Percentiles rank a stretch among this genome's conserved stretches.
Conservation (phyloP, 139 green algal species). For the Closterium sp. region DNA sequence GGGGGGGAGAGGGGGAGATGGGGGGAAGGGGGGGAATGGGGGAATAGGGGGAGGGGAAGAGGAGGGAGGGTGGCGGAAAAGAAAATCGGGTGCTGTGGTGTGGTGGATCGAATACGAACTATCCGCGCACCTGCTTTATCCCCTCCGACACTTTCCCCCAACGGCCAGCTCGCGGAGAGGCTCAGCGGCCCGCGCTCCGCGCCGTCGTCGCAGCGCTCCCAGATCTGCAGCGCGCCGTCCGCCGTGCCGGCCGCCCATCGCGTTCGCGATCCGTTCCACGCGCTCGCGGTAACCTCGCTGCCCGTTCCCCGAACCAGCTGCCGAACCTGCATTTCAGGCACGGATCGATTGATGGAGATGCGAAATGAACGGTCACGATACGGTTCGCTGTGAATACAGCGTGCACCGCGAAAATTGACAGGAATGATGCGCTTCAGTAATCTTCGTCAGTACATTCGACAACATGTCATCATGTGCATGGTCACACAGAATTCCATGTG, state of each 20-base stretch:
- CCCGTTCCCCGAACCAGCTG: background rate
- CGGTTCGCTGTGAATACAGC: background rate
- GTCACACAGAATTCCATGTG: no score
- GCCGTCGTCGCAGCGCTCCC: background rate
- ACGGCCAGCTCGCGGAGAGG: no score
- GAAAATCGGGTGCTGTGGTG: no score
- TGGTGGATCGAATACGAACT: no score
- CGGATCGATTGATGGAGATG: background rate
- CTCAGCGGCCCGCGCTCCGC: no score
- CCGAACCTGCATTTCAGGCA: background rate
- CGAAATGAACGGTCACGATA: background rate
- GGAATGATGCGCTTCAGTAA: background rate
- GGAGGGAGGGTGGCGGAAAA: no score
- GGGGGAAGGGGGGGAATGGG: no score
- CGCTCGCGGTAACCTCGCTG: background rate
- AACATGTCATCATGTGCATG: background rate
- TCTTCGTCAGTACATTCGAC: background rate
- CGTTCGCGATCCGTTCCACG: background rate
- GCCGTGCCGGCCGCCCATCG: background rate
- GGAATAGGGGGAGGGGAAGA: background rate
- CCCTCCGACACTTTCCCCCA: no score
- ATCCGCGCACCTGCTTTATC: background rate
- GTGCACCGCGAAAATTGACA: background rate
- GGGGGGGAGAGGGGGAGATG: no score
- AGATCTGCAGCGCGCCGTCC: background rate